A percentile compares a stretch with the other conserved stretches of the same genome.
Conservation (phyloP, 345 rosid genomes). For the Clausena lansium region DNA sequence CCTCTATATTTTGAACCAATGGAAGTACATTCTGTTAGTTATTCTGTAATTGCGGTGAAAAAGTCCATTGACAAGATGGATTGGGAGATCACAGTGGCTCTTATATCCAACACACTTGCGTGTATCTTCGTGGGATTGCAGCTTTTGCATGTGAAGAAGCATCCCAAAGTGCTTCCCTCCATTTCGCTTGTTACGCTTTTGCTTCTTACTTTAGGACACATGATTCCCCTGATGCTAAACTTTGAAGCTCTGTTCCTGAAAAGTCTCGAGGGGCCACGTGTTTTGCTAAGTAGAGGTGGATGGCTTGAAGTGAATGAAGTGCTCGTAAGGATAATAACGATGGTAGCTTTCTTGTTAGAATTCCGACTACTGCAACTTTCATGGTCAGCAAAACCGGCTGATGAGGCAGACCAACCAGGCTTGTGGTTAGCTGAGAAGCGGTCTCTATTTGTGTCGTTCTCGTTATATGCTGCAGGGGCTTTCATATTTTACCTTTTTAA, state of each 20-base stretch:
- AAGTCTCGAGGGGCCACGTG: slow-evolving; percentile 7
- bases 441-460: slow-evolving; percentile 26
- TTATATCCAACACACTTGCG: slow-evolving; percentile 37
- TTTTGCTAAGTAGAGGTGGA: slow-evolving; percentile 27
- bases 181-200: slow-evolving; percentile 47
- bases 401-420: slow-evolving; percentile 15
- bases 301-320: slow-evolving; percentile 47
- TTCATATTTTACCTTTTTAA: slow-evolving; percentile 25
- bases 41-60: slow-evolving; percentile 14
- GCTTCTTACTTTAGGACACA: slow-evolving; percentile 43
- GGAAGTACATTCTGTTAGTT: slow-evolving; percentile 20
- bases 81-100: slow-evolving; percentile 41
- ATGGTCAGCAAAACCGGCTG: slow-evolving; percentile 36
- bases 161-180: slow-evolving; percentile 36
- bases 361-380: slow-evolving; percentile 43
- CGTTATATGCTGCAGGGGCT: slow-evolving; percentile 37
- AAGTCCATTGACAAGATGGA: slow-evolving; percentile 41
- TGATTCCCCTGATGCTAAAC: slow-evolving; percentile 43
- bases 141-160: slow-evolving; percentile 38
- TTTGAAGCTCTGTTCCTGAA: slow-evolving; percentile 34
- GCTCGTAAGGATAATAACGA: slow-evolving; percentile 38
- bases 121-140: slow-evolving; percentile 44
- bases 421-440: slow-evolving; percentile 43
- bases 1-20: slow-evolving; percentile 33
- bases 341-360: slow-evolving; percentile 46